Percentiles rank a stretch among this genome's conserved stretches.
These are phyloP conservation scores for Colletotrichum spinosum DNA, from an alignment of 2,329 filamentous ascomycete genomes.

Conservation along the genomic window DNA sequence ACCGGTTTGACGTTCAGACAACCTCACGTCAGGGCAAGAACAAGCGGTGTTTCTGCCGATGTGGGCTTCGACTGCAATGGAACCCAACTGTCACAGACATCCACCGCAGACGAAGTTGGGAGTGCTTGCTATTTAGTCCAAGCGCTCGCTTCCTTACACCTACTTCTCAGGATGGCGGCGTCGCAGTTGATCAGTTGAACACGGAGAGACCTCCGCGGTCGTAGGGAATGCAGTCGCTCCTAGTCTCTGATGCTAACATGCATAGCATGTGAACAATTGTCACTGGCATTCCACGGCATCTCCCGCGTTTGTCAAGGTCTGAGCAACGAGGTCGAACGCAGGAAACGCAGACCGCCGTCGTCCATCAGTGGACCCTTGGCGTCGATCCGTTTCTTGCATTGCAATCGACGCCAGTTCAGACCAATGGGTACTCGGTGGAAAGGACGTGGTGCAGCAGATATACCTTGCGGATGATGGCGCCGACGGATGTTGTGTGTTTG, in stretches of 20 bases:
- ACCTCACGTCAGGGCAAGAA: slow-evolving; percentile 30
- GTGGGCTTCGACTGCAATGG: slow-evolving; percentile 28
- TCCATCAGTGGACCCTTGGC: slow-evolving; percentile 27
- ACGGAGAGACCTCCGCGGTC: neutral
- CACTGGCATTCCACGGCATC: slow-evolving; percentile 9
- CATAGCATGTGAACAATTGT: neutral
- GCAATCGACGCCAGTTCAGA: slow-evolving; percentile 3
- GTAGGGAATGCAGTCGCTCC: neutral
- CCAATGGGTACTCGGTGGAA: neutral
- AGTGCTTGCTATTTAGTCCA: slow-evolving; percentile 4
- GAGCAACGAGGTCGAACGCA: slow-evolving; percentile 7
- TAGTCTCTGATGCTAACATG: too few species aligned
- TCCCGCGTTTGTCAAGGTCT: neutral
- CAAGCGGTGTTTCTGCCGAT: slow-evolving; percentile 30
- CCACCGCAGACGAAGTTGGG: neutral
- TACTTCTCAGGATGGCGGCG: neutral
- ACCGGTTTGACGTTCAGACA: slow-evolving; percentile 34
- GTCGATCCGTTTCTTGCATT: slow-evolving; percentile 28
- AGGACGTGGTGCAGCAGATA: slow-evolving; percentile 4
- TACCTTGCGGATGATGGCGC: too few species aligned
- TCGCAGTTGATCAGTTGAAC: slow-evolving; percentile 1
- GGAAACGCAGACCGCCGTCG: slow-evolving; percentile 2
- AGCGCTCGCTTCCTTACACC: neutral
- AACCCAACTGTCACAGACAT: slow-evolving; percentile 25
- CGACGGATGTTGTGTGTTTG: too few species aligned